Conservation (phyloP, 2,329 filamentous ascomycete genomes). For the Pseudogymnoascus sp. region DNA sequence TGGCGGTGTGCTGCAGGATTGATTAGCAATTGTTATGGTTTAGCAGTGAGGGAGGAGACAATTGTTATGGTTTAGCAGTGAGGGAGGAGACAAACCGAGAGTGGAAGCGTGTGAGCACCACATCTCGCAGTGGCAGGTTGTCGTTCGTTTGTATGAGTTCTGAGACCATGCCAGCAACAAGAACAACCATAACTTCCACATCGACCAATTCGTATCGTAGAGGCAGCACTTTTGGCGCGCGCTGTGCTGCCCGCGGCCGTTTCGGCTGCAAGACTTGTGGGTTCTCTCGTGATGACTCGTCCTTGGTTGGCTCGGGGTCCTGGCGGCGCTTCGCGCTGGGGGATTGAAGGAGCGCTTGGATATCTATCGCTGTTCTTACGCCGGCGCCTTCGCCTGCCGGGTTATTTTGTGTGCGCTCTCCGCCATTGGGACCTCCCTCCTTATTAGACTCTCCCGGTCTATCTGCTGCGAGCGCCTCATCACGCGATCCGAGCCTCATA, state of each 20-base stretch:
- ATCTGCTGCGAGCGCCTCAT: not conserved
- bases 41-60: slow-evolving; percentile 10
- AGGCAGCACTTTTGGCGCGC: slow-evolving; percentile 55
- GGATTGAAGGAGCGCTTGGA: not conserved
- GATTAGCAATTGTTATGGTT: slow-evolving; percentile 1
- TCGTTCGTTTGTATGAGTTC: slow-evolving; percentile 94
- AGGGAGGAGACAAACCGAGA: slow-evolving; percentile 56
- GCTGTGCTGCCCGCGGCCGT: slow-evolving; percentile 43
- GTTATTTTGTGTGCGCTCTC: not conserved
- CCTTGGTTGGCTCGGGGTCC: not conserved
- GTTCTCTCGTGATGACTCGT: not conserved
- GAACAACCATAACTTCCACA: slow-evolving; percentile 76
- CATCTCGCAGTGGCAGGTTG: slow-evolving; percentile 72
- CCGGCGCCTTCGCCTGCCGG: not conserved
- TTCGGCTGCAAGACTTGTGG: slow-evolving; percentile 36
- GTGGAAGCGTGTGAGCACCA: slow-evolving; percentile 87
- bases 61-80: slow-evolving; percentile 20
- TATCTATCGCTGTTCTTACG: slow-evolving; percentile 1
- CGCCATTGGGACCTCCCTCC: not conserved
- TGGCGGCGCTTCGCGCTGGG: slow-evolving; percentile 1
- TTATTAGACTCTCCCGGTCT: not conserved
- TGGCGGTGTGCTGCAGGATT: slow-evolving; percentile 54
- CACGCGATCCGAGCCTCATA: slow-evolving; percentile 3
- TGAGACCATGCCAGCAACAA: slow-evolving; percentile 92
- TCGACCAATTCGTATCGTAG: slow-evolving; percentile 72